These are phyloP conservation scores for Eremomyces bilateralis DNA, from an alignment of 495 filamentous ascomycete species.

Conservation along the genomic window DNA sequence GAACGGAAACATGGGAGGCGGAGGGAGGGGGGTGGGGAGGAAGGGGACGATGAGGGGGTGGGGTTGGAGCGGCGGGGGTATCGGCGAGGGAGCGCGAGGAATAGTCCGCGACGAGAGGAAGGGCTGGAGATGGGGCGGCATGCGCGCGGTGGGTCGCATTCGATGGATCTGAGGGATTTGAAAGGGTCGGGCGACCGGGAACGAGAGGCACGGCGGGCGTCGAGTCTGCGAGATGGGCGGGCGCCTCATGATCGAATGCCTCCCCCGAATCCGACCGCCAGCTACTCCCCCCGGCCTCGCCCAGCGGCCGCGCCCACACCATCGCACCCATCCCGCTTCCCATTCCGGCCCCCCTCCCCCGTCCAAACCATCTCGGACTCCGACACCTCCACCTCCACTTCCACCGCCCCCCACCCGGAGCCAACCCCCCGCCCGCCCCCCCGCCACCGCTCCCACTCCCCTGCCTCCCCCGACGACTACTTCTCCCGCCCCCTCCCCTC, in stretches of 20 bases:
- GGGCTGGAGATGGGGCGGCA: constrained; percentile 2
- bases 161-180: constrained; percentile 3
- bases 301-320: no score
- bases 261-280: no score
- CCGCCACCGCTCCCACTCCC: no score
- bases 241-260: no score
- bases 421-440: constrained; percentile 15
- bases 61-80: constrained; percentile 3
- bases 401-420: constrained; percentile 10
- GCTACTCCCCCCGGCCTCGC: no score
- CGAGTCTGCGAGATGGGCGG: no score
- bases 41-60: constrained; percentile 8
- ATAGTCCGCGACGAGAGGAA: constrained; percentile 1
- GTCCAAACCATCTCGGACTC: constrained; percentile 7
- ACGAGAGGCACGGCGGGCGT: no score
- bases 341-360: constrained; percentile 4
- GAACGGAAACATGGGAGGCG: constrained; percentile 2
- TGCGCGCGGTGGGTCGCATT: constrained; percentile 6
- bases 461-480: constrained; percentile 14
- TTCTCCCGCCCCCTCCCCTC: constrained; percentile 9
- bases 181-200: no score
- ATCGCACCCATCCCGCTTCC: no score
- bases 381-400: constrained; percentile 3
- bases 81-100: background rate
- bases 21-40: constrained; percentile 4